phyloP scores from a whole-genome alignment of 441 rosid genomes.

The Metrosideros polymorpha region DNA sequence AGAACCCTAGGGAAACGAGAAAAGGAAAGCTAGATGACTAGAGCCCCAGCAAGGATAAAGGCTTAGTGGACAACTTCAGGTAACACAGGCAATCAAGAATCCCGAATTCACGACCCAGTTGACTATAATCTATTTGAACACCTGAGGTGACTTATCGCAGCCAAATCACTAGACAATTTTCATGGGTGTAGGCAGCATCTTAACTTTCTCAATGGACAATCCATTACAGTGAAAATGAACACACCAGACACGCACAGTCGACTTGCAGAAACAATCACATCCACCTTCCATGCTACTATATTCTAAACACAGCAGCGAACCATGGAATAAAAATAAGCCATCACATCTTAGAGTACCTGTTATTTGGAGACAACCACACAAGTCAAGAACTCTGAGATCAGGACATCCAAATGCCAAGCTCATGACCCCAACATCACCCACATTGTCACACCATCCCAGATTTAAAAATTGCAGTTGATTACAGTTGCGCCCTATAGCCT shows the following conservation, averaged over 20 bases:
- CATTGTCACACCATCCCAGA: conserved; percentile 95
- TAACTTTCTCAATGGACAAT: neutral
- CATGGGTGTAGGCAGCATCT: neutral
- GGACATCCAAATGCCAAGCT: conserved; percentile 88
- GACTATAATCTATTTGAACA: neutral
- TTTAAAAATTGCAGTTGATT: conserved; percentile 58
- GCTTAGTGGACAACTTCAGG: neutral
- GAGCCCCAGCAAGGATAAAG: neutral
- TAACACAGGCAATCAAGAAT: neutral
- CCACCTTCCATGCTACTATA: neutral
- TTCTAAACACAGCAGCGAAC: neutral
- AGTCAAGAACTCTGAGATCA: conserved; percentile 66
- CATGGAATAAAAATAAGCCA: neutral
- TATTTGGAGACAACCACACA: conserved; percentile 74
- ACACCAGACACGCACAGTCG: neutral
- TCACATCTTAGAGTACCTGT: conserved; percentile 43
- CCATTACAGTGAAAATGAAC: neutral
- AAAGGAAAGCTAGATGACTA: neutral
- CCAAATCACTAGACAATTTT: neutral
- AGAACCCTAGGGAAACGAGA: neutral
- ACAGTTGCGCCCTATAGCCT: conserved; percentile 89
- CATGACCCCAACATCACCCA: conserved; percentile 76
- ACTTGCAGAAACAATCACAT: neutral
- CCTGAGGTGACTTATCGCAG: neutral
- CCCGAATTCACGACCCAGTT: neutral